Conservation (phyloP, 2,329 filamentous ascomycete genomes). For the Claviceps humidiphila region DNA sequence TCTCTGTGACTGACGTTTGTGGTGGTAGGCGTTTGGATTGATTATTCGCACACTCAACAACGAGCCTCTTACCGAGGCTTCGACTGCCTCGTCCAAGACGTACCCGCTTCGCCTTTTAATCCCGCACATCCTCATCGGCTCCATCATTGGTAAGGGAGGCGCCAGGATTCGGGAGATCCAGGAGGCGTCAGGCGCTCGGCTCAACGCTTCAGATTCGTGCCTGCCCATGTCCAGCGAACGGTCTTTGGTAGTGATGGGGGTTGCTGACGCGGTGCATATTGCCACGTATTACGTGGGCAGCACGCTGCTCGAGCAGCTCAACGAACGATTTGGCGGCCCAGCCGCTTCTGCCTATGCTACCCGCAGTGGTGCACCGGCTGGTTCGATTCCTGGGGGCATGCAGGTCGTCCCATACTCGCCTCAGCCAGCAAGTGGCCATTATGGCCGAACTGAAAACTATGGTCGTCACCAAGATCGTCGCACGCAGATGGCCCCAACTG, state of each 20-base stretch:
- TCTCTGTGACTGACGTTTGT: constrained; percentile 14
- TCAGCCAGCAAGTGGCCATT: constrained; percentile 83
- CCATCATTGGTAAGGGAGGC: constrained; percentile 95
- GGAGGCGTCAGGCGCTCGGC: constrained; percentile 86
- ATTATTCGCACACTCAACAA: constrained; percentile 98
- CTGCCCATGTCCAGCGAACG: constrained; percentile 91
- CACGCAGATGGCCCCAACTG: constrained; percentile 59
- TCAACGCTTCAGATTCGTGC: constrained; percentile 93
- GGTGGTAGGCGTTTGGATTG: constrained; percentile 71
- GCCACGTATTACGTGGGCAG: constrained; percentile 97
- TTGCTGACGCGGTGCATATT: constrained; percentile 96
- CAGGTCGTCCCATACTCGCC: constrained; percentile 97
- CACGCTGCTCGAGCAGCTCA: constrained; percentile 94
- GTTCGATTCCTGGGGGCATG: constrained; percentile 92
- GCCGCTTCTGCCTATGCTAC: constrained; percentile 97
- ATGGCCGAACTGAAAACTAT: constrained; percentile 79
- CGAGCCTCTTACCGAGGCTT: constrained; percentile 76
- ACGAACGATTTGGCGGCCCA: constrained; percentile 89
- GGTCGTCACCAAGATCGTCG: constrained; percentile 60
- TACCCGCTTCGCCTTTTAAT: constrained; percentile 92
- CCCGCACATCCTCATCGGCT: constrained; percentile 93
- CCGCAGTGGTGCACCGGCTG: constrained; percentile 81
- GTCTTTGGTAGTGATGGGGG: constrained; percentile 94
- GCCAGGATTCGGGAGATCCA: constrained; percentile 96
- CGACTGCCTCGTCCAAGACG: constrained; percentile 88